phyloP scores from a whole-genome alignment of 2,329 filamentous ascomycete species.

The Chrysoporthe cubensis region DNA sequence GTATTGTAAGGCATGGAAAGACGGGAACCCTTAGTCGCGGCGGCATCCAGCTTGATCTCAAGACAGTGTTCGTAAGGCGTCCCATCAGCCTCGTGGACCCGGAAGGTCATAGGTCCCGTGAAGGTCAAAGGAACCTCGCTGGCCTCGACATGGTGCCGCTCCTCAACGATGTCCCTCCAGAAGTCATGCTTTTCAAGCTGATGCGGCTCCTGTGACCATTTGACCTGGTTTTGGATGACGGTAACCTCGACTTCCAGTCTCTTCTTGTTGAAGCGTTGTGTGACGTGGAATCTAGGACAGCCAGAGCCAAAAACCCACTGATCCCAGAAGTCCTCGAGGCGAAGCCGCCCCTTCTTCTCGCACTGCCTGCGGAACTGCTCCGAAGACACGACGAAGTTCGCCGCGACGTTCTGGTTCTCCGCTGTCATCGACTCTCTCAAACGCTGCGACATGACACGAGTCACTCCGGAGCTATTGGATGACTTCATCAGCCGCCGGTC shows the following conservation, averaged over 20 bases:
- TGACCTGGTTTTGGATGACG: slow-evolving; percentile 74
- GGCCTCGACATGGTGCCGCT: slow-evolving; percentile 68
- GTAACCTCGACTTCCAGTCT: slow-evolving; percentile 91
- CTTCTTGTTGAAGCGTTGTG: slow-evolving; percentile 96
- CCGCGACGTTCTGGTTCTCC: slow-evolving; percentile 29
- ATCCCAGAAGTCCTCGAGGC: slow-evolving; percentile 87
- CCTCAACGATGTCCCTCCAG: slow-evolving; percentile 82
- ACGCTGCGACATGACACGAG: slow-evolving; percentile 82
- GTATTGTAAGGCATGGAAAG: slow-evolving; percentile 98
- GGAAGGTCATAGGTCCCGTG: slow-evolving; percentile 94
- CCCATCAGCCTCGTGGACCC: slow-evolving; percentile 96
- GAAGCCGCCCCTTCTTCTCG: slow-evolving; percentile 85
- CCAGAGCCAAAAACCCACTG: slow-evolving; percentile 92
- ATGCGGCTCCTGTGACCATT: slow-evolving; percentile 56
- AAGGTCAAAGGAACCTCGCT: slow-evolving; percentile 78
- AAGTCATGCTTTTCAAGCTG: slow-evolving; percentile 74
- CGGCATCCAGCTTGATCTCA: slow-evolving; percentile 85
- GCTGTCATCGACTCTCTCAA: slow-evolving; percentile 81
- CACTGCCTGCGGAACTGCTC: slow-evolving; percentile 81
- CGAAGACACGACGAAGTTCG: slow-evolving; percentile 60
- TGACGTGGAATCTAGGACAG: slow-evolving; percentile 84
- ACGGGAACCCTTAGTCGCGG: slow-evolving; percentile 65
- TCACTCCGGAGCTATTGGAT: slow-evolving; percentile 80
- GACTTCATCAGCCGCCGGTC: slow-evolving; percentile 90
- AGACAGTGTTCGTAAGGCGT: slow-evolving; percentile 98